These are phyloP conservation scores for Neonectria magnoliae DNA, from an alignment of 2,329 filamentous ascomycete genomes.

Conservation along the genomic window DNA sequence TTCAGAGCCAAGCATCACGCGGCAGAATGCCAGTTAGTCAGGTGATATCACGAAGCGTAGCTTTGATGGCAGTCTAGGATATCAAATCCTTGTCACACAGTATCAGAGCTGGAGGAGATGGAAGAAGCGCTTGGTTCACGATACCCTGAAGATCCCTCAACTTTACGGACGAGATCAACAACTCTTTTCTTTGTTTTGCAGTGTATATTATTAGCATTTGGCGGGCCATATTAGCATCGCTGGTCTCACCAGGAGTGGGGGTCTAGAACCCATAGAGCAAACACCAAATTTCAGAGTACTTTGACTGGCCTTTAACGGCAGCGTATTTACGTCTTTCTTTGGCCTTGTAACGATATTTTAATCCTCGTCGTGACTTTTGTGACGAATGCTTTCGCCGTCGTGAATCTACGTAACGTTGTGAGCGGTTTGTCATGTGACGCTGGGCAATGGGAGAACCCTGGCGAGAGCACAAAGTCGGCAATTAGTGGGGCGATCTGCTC, in stretches of 20 bases:
- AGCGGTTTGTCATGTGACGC: neutral
- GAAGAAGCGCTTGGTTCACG: neutral
- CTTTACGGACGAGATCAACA: neutral
- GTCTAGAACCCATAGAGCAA: neutral
- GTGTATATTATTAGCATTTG: conserved; percentile 1
- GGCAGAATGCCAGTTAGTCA: conserved; percentile 20
- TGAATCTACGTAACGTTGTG: neutral
- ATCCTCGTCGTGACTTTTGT: neutral
- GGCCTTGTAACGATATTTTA: neutral
- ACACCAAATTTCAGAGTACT: conserved; percentile 10
- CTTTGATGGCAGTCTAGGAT: conserved; percentile 33
- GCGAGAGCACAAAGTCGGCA: neutral
- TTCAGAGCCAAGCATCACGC: conserved; percentile 13
- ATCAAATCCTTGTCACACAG: neutral
- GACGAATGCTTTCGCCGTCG: neutral
- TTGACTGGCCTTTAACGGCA: conserved; percentile 9
- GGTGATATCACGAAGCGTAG: conserved; percentile 18
- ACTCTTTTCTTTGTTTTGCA: conserved; percentile 14
- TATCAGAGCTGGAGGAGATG: conserved; percentile 11
- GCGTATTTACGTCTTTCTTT: neutral
- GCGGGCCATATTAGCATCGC: neutral
- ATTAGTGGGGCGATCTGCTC: neutral
- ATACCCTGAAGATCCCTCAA: conserved; percentile 1
- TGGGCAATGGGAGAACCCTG: neutral
- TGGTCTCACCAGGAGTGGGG: neutral